phyloP scores from a whole-genome alignment of 805 yeast species.

The Sungouiozyma ichnusensis region DNA sequence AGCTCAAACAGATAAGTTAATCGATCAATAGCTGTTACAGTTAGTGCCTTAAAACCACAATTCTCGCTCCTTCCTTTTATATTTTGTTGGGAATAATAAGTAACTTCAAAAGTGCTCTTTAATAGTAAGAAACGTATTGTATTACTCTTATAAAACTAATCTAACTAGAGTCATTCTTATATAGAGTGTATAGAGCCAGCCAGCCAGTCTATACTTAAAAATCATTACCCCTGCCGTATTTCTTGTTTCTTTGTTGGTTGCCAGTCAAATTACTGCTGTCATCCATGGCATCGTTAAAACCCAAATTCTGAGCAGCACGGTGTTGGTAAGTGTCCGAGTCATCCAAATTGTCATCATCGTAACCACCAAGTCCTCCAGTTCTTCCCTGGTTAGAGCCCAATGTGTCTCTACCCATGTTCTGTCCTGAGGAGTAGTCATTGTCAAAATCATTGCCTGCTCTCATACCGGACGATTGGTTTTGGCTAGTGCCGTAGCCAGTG shows the following conservation, averaged over 20 bases:
- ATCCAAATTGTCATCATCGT: conserved; percentile 1
- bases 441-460: not conserved
- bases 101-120: no score
- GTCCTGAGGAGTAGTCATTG: conserved; percentile 1
- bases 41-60: no score
- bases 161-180: not conserved
- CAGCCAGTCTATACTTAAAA: conserved; percentile 1
- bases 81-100: no score
- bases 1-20: no score
- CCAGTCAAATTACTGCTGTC: not conserved
- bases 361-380: conserved; percentile 2
- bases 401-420: not conserved
- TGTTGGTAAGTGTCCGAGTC: not conserved
- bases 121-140: no score
- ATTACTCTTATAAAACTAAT: not conserved
- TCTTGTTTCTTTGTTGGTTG: not conserved
- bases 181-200: not conserved
- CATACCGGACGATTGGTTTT: not conserved
- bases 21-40: no score
- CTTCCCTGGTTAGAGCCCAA: conserved; percentile 3
- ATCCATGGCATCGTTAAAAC: not conserved
- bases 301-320: not conserved
- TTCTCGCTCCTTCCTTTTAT: no score
- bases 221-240: conserved; percentile 1
- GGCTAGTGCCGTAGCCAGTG: not conserved